phyloP scores from a whole-genome alignment of 129 eudicot genomes.

The Ambrosia artemisiifolia region DNA sequence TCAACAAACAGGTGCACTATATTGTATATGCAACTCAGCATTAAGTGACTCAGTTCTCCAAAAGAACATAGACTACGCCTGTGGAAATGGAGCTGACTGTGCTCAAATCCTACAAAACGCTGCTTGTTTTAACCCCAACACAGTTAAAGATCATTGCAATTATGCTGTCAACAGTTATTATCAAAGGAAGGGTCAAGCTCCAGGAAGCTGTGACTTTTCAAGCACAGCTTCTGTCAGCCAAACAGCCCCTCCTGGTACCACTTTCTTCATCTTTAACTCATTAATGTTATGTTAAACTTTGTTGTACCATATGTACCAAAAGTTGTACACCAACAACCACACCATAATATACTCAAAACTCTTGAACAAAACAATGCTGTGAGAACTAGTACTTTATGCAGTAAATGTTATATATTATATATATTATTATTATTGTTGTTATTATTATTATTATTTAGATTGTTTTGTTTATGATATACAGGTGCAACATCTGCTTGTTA shows the following conservation, averaged over 20 bases:
- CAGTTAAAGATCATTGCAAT: slow-evolving; percentile 71
- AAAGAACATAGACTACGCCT: slow-evolving; percentile 81
- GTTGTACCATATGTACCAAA: slow-evolving; percentile 1
- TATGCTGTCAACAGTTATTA: slow-evolving; percentile 82
- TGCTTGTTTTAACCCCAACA: slow-evolving; percentile 70
- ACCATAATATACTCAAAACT: too few relatives aligned
- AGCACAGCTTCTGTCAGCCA: slow-evolving; percentile 35
- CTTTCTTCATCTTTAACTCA: slow-evolving; percentile 13
- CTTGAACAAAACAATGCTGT: not conserved
- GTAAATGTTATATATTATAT: slow-evolving; percentile 11
- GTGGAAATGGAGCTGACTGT: slow-evolving; percentile 89
- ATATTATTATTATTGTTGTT: too few relatives aligned
- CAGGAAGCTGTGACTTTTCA: slow-evolving; percentile 58
- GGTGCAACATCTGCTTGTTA: slow-evolving; percentile 57
- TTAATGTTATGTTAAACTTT: not conserved
- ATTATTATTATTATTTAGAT: not conserved
- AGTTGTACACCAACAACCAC: slow-evolving; percentile 5
- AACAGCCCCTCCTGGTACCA: slow-evolving; percentile 52
- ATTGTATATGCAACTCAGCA: slow-evolving; percentile 66
- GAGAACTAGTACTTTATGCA: not conserved
- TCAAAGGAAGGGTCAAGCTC: slow-evolving; percentile 42
- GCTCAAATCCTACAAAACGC: slow-evolving; percentile 53
- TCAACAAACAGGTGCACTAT: slow-evolving; percentile 55
- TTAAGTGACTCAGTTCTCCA: slow-evolving; percentile 47
- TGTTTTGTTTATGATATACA: slow-evolving; percentile 31